phyloP scores from a whole-genome alignment of 257 asterid genomes.

The Ajuga chamaepitys region DNA sequence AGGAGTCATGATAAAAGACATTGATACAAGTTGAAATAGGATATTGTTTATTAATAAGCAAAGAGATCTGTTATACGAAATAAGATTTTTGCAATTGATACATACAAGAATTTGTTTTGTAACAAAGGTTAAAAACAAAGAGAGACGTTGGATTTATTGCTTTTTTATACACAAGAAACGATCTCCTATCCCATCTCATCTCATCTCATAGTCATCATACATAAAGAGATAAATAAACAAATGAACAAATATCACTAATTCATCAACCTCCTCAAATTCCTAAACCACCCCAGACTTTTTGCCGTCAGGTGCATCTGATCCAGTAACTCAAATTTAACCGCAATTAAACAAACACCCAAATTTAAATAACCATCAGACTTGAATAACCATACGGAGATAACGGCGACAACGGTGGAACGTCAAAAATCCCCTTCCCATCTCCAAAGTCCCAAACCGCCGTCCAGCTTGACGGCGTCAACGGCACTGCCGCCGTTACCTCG shows the following conservation, averaged over 20 bases:
- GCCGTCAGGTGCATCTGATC: constrained; percentile 34
- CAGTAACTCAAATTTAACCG: neutral
- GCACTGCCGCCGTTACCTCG: constrained; percentile 28
- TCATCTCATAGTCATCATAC: too few species aligned
- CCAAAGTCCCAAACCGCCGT: constrained; percentile 71
- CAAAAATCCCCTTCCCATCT: constrained; percentile 74
- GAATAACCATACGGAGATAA: constrained; percentile 42
- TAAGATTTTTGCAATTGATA: too few species aligned
- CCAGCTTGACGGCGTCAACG: constrained; percentile 91
- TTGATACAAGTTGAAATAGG: too few species aligned
- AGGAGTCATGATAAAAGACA: too few species aligned
- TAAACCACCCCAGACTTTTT: constrained; percentile 41
- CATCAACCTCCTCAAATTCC: neutral
- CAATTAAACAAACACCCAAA: neutral
- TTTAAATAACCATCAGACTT: constrained; percentile 27
- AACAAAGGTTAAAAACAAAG: too few species aligned
- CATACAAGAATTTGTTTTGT: too few species aligned
- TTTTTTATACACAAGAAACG: neutral
- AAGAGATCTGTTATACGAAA: too few species aligned
- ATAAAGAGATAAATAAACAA: constrained; percentile 28
- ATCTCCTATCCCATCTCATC: neutral
- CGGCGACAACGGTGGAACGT: constrained; percentile 76
- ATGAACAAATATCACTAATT: constrained; percentile 10
- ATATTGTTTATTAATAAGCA: too few species aligned
- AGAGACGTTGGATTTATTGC: neutral